Evolutionary conservation across 495 filamentous ascomycete genomes (phyloP).

Genomic region (Hyaloscypha bicolor): DNA sequence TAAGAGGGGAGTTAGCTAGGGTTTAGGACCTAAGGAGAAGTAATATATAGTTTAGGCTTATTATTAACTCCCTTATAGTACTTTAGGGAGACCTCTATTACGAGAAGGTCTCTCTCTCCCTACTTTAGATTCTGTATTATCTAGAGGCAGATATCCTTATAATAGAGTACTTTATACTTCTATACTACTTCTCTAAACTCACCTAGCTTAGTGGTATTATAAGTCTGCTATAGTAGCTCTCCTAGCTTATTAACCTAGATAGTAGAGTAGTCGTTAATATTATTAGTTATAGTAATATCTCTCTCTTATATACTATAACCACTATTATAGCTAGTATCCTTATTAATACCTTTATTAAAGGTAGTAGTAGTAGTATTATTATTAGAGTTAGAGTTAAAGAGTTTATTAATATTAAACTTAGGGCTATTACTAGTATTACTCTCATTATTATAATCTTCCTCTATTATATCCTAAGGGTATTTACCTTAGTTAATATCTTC

Average conservation of each 20-base stretch:
- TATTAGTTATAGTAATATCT: constrained; percentile 21
- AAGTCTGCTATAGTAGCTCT: constrained; percentile 4
- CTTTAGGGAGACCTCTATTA: constrained; percentile 32
- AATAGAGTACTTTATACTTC: constrained; percentile 32
- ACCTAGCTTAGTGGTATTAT: constrained; percentile 8
- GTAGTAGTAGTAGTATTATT: neutral
- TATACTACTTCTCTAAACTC: constrained; percentile 17
- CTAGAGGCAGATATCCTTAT: constrained; percentile 35
- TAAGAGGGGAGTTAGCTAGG: no score
- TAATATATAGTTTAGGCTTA: no score
- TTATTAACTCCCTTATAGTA: constrained; percentile 36
- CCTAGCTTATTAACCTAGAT: constrained; percentile 7
- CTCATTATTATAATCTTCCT: constrained; percentile 17
- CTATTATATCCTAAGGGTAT: neutral
- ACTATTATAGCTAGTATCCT: constrained; percentile 22
- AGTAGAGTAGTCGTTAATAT: neutral
- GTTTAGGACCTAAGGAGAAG: no score
- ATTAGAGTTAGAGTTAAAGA: neutral
- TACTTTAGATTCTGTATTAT: constrained; percentile 34
- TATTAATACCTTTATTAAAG: neutral
- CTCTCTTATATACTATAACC: neutral
- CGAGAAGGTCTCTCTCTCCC: constrained; percentile 29
- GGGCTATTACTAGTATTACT: neutral
- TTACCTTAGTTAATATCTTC: constrained; percentile 2
- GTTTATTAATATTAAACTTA: neutral